Base-by-base conservation (phyloP, 768 basidiomycete genomes). In the Boletus barrowsii region DNA sequence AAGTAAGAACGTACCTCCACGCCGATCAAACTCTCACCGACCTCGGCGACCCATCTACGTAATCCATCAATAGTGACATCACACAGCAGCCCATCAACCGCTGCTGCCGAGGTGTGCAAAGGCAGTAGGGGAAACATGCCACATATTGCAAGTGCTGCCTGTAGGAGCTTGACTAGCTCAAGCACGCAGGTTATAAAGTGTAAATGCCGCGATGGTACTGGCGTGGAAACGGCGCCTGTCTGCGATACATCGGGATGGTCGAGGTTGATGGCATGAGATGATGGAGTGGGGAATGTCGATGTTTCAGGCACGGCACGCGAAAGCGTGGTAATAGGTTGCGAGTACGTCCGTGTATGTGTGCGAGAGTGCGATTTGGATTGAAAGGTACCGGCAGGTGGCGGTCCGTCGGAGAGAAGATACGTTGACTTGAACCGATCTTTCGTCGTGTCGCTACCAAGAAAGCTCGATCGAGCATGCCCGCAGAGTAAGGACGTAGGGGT, bases 351-450 rank as follows among this genome's bases (percentile, higher is more conserved):
- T 2, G 69, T 57, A 43, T 72, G 69, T 3, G 55, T 57, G 37
- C 62, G 71, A 35, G 71, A 55, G 41, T 64, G 68, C n/a, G 68
- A 60, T 47, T 66, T 72, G 18, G 68, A 49, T 51, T 60, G 62
- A 59, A 68, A 65, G 4, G 61, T 44, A 42, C 57, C 60, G 15
- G 57, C 41, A 29, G 65, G 53, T 5, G 66, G 57, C 6, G 58
- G 60, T 14, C 57, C 59, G 53, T 87, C 80, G 30, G 73, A 70
- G 20, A 92, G 73, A 59, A 79, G 79, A 65, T 89, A 93, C 36
- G 82, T 80, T 32, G 82, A 80, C 37, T 84, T 79, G 73, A 93
- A 93, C 40, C 89, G 83, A 54, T 89, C 87, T 63, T 89, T 88
- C 2, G 90, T 90, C 0, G 87, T 76, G 57, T 93, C 88, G 58